Evolutionary conservation across 176 grass and related monocot genomes (phyloP).

Genomic region (Cocos nucifera): DNA sequence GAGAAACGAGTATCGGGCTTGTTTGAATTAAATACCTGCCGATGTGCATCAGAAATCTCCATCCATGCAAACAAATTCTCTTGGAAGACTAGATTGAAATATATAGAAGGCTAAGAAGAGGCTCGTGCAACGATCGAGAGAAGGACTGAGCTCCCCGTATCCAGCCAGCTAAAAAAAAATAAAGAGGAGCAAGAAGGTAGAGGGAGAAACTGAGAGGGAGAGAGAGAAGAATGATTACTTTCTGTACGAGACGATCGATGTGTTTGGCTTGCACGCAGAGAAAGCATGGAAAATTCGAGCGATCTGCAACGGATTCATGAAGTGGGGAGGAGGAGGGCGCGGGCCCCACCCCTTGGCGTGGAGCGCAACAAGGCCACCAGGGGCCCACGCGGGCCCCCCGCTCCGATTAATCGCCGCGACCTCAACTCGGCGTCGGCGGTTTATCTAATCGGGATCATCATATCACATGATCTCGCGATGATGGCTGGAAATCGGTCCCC

Average conservation of each 20-base stretch:
- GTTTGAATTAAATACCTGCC: background rate
- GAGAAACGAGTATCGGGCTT: no score
- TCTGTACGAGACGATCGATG: slow-evolving; percentile 8
- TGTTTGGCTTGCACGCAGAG: slow-evolving; percentile 8
- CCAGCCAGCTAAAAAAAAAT: no score
- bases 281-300: slow-evolving; percentile 5
- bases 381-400: no score
- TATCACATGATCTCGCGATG: no score
- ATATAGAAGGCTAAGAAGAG: no score
- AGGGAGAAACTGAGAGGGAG: no score
- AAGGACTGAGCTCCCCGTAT: no score
- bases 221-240: slow-evolving; percentile 1
- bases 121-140: no score
- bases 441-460: no score
- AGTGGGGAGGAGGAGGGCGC: background rate
- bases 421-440: no score
- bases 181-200: background rate
- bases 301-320: background rate
- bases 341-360: background rate
- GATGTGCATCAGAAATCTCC: slow-evolving; percentile 5
- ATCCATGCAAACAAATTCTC: background rate
- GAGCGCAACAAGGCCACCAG: background rate
- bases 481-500: no score
- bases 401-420: slow-evolving; percentile 1
- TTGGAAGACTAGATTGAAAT: no score